Base-by-base conservation (phyloP, 139 green algal genomes). In the Raphidocelis subcapitata region DNA sequence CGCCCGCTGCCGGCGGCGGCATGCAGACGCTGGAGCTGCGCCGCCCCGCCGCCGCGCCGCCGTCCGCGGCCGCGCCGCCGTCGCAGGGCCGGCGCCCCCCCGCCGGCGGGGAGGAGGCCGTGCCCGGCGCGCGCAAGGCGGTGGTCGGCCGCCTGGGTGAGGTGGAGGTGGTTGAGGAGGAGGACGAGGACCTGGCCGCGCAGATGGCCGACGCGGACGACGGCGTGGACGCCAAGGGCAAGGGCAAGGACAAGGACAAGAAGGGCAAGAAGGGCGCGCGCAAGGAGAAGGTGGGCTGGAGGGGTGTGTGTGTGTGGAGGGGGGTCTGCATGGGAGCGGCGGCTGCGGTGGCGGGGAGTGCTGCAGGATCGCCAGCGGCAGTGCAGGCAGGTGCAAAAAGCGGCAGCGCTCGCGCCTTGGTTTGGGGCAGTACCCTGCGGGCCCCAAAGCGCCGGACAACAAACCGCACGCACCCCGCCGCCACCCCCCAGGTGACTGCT, bases 401-500 rank as follows among this genome's bases (percentile, higher is more conserved):
- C 10, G 26, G 26, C 5, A 16, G 60, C 32, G 5, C 8, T 5
- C 23, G 23, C 31, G 31, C 26, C 26, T 66, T 37, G 60, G 60
- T 18, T 5, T 18, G 10, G 26, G 15, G 66, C 66, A 26, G 44
- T 65, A 20, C 28, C 37, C 14, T 54, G 47, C 47, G 16, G 47
- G 16, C 20, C 16, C 47, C 28, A 29, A 21, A 14, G 15, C 28
- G 55, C 26, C 18, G 16, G 28, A n/a, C 41, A 16, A 36, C 12
- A 12, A 10, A 49, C 20, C 16, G 10, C 29, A 51, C 15, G 35
- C 28, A 65, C 47, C 16, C 51, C 46, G 23, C 5, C 8, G 20
- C 24, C 10, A 8, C 12, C 37, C 20, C 14, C 36, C 5, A 89
- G 80, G 84, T 89, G 36, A 89, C 84, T 1, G 84, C 84, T 5